Conservation (phyloP, 2,329 filamentous ascomycete genomes). For the Chrysoporthe cubensis region DNA sequence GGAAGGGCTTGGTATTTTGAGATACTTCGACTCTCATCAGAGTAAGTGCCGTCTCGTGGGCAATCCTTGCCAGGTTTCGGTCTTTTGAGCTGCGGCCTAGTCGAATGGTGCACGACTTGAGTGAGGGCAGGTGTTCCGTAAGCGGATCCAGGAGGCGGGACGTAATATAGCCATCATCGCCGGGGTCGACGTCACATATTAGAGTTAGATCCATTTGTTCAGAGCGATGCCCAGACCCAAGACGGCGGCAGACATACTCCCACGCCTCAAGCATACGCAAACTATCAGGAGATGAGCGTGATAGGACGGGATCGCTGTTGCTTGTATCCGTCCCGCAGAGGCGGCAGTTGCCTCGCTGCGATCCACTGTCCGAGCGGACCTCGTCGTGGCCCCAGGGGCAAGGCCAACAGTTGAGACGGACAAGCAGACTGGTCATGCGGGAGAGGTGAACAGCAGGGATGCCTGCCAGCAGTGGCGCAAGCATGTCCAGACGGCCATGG, state of each 20-base stretch:
- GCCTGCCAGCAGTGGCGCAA: neutral
- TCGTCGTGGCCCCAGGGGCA: neutral
- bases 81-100: slow-evolving; percentile 6
- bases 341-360: neutral
- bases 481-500: slow-evolving; percentile 4
- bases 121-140: neutral
- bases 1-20: slow-evolving; percentile 2
- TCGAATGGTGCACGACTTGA: slow-evolving; percentile 15
- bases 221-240: neutral
- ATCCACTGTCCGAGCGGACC: neutral
- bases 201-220: slow-evolving; percentile 3
- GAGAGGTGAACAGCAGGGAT: slow-evolving; percentile 7
- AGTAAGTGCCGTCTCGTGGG: neutral
- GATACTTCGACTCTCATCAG: neutral
- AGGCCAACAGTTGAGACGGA: slow-evolving; percentile 4
- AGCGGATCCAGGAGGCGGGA: slow-evolving; percentile 11
- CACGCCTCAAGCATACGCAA: neutral
- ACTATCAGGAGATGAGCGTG: neutral
- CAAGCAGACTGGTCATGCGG: neutral
- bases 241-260: slow-evolving; percentile 11
- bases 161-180: slow-evolving; percentile 8
- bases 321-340: neutral
- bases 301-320: neutral
- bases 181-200: slow-evolving; percentile 10
- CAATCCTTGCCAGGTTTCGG: neutral